Evolutionary conservation across 1,284 basidiomycete genomes (phyloP), one percentile per base, ranked within the genome.

Genomic region (Sparassis latifolia): DNA sequence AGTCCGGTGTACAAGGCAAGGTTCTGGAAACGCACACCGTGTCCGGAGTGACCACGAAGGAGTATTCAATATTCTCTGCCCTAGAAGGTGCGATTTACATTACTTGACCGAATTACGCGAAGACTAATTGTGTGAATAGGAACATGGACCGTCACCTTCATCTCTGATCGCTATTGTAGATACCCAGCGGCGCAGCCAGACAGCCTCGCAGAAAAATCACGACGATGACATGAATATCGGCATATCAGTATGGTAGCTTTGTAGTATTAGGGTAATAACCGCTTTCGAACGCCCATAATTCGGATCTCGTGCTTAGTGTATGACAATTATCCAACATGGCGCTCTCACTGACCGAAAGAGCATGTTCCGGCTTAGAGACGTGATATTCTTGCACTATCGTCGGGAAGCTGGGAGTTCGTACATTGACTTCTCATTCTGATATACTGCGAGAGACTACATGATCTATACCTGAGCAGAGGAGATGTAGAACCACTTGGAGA

Each of bases 401-500:
- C 20, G 20, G 20, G 20, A 20, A 20, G 45, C 60, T 59, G 43
- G 42, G 29, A 45, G 47, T 31, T 49, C 51, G 58, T 52, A 52
- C 50, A 53, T 60, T 58, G 55, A 33, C 53, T 59, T 53, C 54
- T 50, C 48, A 49, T 45, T 46, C 30, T 53, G 51, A 58, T 47
- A 57, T 47, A 54, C 56, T 52, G 51, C 51, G 55, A 48, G 48
- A 47, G 52, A 46, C 50, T 55, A 54, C 55, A 44, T 39, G 33
- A 44, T 56, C 54, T 66, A 91, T 57, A 91, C 85, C 58, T 86
- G 84, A 42, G 87, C 85, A 42, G 88, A 89, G 12, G 89, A 88
- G 61, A 91, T 91, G 70, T 90, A 88, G 81, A 91, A 91, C 89
- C 89, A 86, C 66, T 91, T 91, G 58, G 86, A 91, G 62, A 93